Percentiles rank a stretch among this genome's conserved stretches.
phyloP scores from a whole-genome alignment of 2,329 filamentous ascomycete genomes.

The Fusarium nygamai region DNA sequence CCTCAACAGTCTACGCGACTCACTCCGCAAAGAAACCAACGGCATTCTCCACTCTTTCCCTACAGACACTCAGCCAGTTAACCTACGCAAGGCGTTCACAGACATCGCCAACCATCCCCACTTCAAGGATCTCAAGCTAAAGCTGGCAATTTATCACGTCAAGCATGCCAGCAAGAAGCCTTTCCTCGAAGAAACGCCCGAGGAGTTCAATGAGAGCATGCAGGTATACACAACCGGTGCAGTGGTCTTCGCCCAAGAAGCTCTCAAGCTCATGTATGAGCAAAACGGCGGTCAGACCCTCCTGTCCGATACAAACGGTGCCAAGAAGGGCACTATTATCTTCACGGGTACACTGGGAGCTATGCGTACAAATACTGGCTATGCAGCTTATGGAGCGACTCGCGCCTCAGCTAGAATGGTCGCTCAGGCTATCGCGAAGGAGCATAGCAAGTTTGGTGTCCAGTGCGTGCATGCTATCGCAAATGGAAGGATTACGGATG shows the following conservation, averaged over 20 bases:
- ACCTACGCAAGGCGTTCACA: constrained; percentile 20
- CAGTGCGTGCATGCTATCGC: constrained; percentile 69
- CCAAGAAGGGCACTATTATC: constrained; percentile 66
- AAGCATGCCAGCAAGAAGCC: constrained; percentile 65
- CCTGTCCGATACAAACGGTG: constrained; percentile 54
- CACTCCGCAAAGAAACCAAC: constrained; percentile 58
- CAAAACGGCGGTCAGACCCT: constrained; percentile 58
- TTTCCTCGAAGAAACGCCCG: constrained; percentile 63
- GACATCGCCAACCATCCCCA: constrained; percentile 58
- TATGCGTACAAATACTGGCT: constrained; percentile 63
- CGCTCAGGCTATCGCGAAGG: constrained; percentile 64
- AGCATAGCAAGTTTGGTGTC: constrained; percentile 65
- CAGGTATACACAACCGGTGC: constrained; percentile 64
- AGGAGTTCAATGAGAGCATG: constrained; percentile 58
- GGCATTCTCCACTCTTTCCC: constrained; percentile 32
- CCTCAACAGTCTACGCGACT: constrained; percentile 45
- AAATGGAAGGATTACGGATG: constrained; percentile 64
- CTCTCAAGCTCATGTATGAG: constrained; percentile 60
- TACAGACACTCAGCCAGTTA: constrained; percentile 19
- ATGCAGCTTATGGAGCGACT: constrained; percentile 64
- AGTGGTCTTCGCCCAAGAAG: constrained; percentile 64
- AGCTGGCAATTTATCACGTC: constrained; percentile 64
- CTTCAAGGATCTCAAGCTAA: constrained; percentile 60
- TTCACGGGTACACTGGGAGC: constrained; percentile 66
- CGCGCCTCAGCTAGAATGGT: constrained; percentile 63